Evolutionary conservation across 371 early-diverging fungal genomes (phyloP), one percentile per base, ranked within the genome.

Genomic region (Mycotypha africana): DNA sequence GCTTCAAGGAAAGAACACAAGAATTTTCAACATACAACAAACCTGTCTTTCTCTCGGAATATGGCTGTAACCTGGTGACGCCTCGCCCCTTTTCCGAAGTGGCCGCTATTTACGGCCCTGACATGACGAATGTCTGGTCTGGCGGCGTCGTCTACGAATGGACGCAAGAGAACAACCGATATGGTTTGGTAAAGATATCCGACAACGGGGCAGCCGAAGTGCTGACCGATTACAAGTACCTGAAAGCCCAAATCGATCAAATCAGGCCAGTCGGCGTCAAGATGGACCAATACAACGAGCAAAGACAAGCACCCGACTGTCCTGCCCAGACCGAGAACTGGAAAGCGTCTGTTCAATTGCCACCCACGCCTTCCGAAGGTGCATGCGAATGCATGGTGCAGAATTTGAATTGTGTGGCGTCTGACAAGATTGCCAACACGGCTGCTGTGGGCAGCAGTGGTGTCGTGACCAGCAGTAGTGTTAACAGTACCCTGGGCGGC

Each of bases 111-210:
- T 85, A 81, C 49, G 84, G 87, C 9, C 51, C 78, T 0, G 78
- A 83, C 19, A 88, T 90, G 91, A 67, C 65, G 6, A 46, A 49
- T 37, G 62, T 65, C 0, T 85, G 84, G 70, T 87, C 86, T 1
- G 89, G 89, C 19, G 90, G 88, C 22, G 76, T 91, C 25, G 79
- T 85, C 25, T 91, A 89, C 56, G 89, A 88, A 58, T 91, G 81
- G 79, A 71, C 82, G 5, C 79, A 91, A 44, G 89, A 91, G 45
- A 78, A 68, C 53, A 91, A 89, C 62, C 59, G 80, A 45, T 91
- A 88, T 59, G 90, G 90, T 2, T 53, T 91, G 8, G 88, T 88
- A 38, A 65, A 80, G 53, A 67, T 82, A 35, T 47, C 62, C 15
- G 47, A 53, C 20, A 46, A 51, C 2, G 58, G 63, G 4, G 45